A percentile compares a stretch with the other conserved stretches of the same genome.
Conservation (phyloP, 2,329 filamentous ascomycete species). For the Aspergillus latus region DNA sequence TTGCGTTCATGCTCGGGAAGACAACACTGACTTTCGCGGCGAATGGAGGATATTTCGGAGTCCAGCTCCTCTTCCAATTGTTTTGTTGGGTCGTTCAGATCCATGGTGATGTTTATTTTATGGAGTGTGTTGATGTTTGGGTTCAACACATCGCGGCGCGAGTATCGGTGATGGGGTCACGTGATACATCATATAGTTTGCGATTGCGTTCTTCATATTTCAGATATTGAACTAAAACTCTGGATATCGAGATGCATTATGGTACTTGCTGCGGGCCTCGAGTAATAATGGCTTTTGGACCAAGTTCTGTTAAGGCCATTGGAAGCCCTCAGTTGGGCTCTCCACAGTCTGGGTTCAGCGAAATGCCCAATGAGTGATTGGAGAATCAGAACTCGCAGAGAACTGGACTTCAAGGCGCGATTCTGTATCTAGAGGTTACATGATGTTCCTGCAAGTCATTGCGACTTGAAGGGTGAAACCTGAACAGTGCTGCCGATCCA, state of each 20-base stretch:
- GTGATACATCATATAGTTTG: background rate
- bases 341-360: background rate
- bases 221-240: background rate
- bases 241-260: no score
- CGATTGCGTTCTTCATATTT: background rate
- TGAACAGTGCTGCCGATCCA: background rate
- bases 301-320: no score
- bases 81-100: slow-evolving; percentile 1
- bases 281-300: background rate
- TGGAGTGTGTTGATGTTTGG: slow-evolving; percentile 1
- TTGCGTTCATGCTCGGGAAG: background rate
- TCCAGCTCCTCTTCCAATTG: slow-evolving; percentile 35
- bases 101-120: slow-evolving; percentile 4
- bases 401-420: background rate
- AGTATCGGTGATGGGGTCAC: slow-evolving; percentile 14
- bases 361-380: background rate
- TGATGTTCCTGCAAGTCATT: background rate
- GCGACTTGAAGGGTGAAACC: background rate
- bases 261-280: background rate
- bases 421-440: background rate
- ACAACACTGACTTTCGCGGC: slow-evolving; percentile 40
- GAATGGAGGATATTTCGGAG: slow-evolving; percentile 42
- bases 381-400: background rate
- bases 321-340: no score
- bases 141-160: background rate